Evolutionary conservation across 192 early-diverging fungal species (phyloP), one percentile per base, ranked within the genome.

Genomic region (Dissophora ornata): DNA sequence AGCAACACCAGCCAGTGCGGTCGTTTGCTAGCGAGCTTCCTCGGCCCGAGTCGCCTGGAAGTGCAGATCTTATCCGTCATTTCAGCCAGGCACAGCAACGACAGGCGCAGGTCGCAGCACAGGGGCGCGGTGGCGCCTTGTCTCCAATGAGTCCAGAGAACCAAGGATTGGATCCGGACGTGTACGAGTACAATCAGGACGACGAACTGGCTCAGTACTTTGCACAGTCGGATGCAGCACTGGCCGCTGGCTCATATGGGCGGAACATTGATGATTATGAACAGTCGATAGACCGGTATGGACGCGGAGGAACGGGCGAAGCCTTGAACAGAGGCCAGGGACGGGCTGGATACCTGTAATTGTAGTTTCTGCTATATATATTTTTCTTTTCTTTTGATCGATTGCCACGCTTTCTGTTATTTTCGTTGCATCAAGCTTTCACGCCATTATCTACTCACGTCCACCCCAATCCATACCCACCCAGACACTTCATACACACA

Each of bases 11-110:
- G 8, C 59, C 32, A 2, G 16, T 21, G 22, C 34, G 34, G 33
- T 13, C 62, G 13, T 60, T 34, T 9, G 30, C 45, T 10, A 46
- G 58, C 40, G 73, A 67, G 40, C 52, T 51, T 8, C 58, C 58
- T 16, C 44, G 73, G 30, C 64, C 64, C 10, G 58, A 47, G 3
- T 67, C 73, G 2, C 58, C 64, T 10, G 73, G 63, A 34, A 77
- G 52, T 25, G 51, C 73, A 50, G 64, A 77, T 29, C 58, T 77
- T 21, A 77, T 77, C 47, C 73, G 58, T 5, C 71, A 75, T 51
- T 77, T 77, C 64, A 77, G 73, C 30, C 73, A 67, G 55, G 62
- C 48, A 44, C 65, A 67, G 38, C 64, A 67, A 21, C 73, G 64
- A 4, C 64, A 67, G 26, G 50, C 57, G 48, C 40, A 40, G 22